These are phyloP conservation scores for Entonaema liquescens DNA, from an alignment of 495 filamentous ascomycete genomes.

Conservation along the genomic window DNA sequence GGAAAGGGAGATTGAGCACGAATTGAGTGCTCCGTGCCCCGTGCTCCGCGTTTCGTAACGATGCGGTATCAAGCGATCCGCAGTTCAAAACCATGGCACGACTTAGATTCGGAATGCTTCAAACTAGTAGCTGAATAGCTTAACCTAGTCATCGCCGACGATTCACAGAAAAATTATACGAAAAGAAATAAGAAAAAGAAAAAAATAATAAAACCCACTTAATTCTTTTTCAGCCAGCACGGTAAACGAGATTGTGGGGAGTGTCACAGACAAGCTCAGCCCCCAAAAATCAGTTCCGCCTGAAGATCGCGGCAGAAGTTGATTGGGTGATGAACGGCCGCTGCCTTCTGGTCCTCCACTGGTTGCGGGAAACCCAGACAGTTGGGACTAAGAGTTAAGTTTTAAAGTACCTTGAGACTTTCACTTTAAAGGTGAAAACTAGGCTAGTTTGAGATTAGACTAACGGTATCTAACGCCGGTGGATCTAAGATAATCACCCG, in stretches of 20 bases:
- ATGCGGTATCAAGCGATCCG: conserved; percentile 4
- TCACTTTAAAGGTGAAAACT: conserved; percentile 1
- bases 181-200: background rate
- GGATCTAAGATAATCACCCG: conserved; percentile 39
- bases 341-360: conserved; percentile 5
- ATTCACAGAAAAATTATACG: background rate
- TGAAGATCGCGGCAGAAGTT: conserved; percentile 22
- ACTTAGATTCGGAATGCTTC: background rate
- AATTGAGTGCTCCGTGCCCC: background rate
- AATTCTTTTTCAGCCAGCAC: background rate
- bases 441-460: background rate
- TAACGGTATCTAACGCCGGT: conserved; percentile 23
- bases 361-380: conserved; percentile 35
- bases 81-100: background rate
- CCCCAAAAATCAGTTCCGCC: conserved; percentile 8
- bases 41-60: background rate
- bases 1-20: conserved; percentile 14
- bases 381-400: conserved; percentile 28
- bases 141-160: background rate
- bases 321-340: conserved; percentile 36
- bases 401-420: background rate
- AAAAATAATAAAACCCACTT: background rate
- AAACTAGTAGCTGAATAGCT: background rate
- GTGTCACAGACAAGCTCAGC: conserved; percentile 34
- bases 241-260: conserved; percentile 43